Percentiles rank a stretch among this genome's conserved stretches.
These are phyloP conservation scores for Aphanomyces astaci DNA, from an alignment of 352 stramenopile species.

Conservation along the genomic window DNA sequence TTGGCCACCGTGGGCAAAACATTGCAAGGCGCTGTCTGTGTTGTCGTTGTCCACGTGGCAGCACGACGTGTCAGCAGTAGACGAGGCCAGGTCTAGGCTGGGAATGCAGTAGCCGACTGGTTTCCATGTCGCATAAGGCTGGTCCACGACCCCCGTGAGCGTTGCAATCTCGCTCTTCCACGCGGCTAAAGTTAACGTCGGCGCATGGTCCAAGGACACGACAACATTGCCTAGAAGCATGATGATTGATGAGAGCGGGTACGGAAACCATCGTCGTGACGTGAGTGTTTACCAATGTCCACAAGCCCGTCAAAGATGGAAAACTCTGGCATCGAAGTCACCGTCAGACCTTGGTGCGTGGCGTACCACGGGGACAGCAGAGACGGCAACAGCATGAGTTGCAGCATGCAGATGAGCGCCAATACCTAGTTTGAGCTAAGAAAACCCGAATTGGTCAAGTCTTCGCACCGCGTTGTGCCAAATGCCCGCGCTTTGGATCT, in stretches of 20 bases:
- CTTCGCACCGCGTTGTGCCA: constrained; percentile 24
- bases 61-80: constrained; percentile 15
- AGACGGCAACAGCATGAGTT: neutral
- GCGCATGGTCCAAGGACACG: constrained; percentile 8
- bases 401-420: constrained; percentile 1
- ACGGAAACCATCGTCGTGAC: too few relatives aligned
- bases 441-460: too few relatives aligned
- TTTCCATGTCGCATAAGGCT: constrained; percentile 7
- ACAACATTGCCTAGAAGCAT: constrained; percentile 12
- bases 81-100: neutral
- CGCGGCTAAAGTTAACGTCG: neutral
- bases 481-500: constrained; percentile 24
- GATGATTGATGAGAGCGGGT: too few relatives aligned
- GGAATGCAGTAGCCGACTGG: constrained; percentile 17
- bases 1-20: constrained; percentile 3
- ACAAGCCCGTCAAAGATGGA: constrained; percentile 18
- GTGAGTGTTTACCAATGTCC: neutral
- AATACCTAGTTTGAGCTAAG: too few relatives aligned
- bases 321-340: constrained; percentile 10
- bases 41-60: constrained; percentile 16
- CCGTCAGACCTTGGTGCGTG: constrained; percentile 12
- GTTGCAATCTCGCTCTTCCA: constrained; percentile 2
- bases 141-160: constrained; percentile 6
- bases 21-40: constrained; percentile 15
- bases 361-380: constrained; percentile 17